Conservation (phyloP, 2,329 filamentous ascomycete genomes). For the Penicillium crustosum region DNA sequence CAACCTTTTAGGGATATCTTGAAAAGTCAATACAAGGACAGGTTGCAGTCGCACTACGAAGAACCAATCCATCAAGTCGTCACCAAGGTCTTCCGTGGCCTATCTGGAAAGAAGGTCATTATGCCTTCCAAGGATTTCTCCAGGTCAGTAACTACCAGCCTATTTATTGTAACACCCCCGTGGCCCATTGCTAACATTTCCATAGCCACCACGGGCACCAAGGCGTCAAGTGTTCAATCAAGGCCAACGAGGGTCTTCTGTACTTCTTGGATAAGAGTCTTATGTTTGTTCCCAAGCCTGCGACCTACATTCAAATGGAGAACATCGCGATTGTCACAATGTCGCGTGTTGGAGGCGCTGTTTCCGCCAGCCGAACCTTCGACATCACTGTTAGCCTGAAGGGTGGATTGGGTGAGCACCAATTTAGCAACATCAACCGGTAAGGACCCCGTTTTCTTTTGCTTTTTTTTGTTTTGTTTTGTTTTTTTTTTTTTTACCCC, state of each 20-base stretch:
- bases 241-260: slow-evolving; percentile 94
- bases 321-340: slow-evolving; percentile 90
- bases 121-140: slow-evolving; percentile 92
- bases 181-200: slow-evolving; percentile 14
- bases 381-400: slow-evolving; percentile 95
- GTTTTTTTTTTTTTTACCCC: no score
- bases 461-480: no score
- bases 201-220: slow-evolving; percentile 79
- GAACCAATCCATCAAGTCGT: slow-evolving; percentile 91
- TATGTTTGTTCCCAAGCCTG: slow-evolving; percentile 98
- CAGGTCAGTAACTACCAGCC: slow-evolving; percentile 49
- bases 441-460: slow-evolving; percentile 30
- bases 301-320: slow-evolving; percentile 95
- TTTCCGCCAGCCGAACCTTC: slow-evolving; percentile 92
- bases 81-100: slow-evolving; percentile 88
- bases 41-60: slow-evolving; percentile 85
- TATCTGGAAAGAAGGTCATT: slow-evolving; percentile 93
- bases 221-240: slow-evolving; percentile 99
- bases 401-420: slow-evolving; percentile 78
- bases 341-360: slow-evolving; percentile 89
- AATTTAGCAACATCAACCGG: slow-evolving; percentile 99
- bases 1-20: slow-evolving; percentile 61
- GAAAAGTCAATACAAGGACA: slow-evolving; percentile 83
- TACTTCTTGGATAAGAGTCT: slow-evolving; percentile 98
- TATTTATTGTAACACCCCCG: not conserved